Base-by-base conservation (phyloP, 1,284 basidiomycete genomes). In the Pterula multifida region DNA sequence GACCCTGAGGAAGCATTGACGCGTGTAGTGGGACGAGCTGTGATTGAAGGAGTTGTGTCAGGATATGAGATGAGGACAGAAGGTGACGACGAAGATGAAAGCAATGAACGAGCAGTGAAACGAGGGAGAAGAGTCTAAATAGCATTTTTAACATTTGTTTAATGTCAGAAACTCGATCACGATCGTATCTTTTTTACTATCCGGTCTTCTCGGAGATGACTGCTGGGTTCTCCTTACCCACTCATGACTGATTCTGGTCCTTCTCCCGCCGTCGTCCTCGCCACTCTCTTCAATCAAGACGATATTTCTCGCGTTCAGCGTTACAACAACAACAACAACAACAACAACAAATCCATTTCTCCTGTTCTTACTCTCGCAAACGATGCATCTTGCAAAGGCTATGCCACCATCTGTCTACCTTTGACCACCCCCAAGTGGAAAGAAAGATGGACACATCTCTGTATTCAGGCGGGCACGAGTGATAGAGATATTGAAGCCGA, bases 341-440 rank as follows among this genome's bases (percentile, higher is more conserved):
- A 6, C 15, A 32, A 32, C 6, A 32, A 32, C 15, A 6, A 32
- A 15, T 6, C 6, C 15, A 15, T 15, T 32, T 32, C 28, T 6
- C 28, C 28, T 15, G 15, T 32, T 32, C 28, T 32, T 15, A 17
- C 9, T 4, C 62, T 81, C 36, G 60, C 75, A 1, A 60, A 69
- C 12, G 72, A 77, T 23, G 72, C 78, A 13, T 72, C 69, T 47
- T 57, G 67, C 9, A 79, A 78, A 54, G 79, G 76, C 3, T 89
- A 85, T 58, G 73, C 81, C 49, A 63, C 67, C 0, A 71, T 94
- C 48, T 87, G 82, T 56, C 60, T 95, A n/a, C 90, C 92, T 15
- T 72, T 98, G 23, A 88, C 94, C 19, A 97, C 90, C 55, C 75
- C 76, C 22, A 76, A 75, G 26, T 98, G 95, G 95, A 82, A 80